phyloP scores from a whole-genome alignment of 2,329 filamentous ascomycete genomes.

The Nakataea oryzae region DNA sequence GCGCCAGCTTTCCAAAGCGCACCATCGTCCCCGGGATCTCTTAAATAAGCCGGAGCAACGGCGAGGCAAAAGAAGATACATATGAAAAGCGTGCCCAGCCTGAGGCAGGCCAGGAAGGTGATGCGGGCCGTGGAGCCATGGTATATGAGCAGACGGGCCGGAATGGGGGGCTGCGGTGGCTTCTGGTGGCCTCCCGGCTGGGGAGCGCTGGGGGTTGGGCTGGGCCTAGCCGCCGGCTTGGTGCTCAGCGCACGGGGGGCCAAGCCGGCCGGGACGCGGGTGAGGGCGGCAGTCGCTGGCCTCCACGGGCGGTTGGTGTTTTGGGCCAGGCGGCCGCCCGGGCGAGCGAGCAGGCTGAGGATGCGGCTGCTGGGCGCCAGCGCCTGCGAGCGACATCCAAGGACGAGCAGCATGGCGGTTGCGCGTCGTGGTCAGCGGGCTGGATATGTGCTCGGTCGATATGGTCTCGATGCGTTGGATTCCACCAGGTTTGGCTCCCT shows the following conservation, averaged over 20 bases:
- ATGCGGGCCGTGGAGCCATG: conserved; percentile 60
- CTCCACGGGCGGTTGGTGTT: background rate
- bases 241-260: background rate
- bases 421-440: background rate
- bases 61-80: conserved; percentile 56
- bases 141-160: conserved; percentile 52
- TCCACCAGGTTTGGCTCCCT: background rate
- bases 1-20: conserved; percentile 23
- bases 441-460: background rate
- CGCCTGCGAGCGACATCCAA: background rate
- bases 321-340: too few species aligned
- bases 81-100: conserved; percentile 60
- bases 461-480: background rate
- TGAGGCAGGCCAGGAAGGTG: conserved; percentile 58
- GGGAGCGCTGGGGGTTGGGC: too few species aligned
- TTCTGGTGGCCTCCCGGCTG: too few species aligned
- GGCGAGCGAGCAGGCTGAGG: background rate
- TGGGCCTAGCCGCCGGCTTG: background rate
- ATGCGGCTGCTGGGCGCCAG: background rate
- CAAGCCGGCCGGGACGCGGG: too few species aligned
- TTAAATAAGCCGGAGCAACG: conserved; percentile 47
- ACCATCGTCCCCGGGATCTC: conserved; percentile 24
- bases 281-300: too few species aligned
- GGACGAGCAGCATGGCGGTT: background rate
- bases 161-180: background rate